Evolutionary conservation across 2,329 filamentous ascomycete species (phyloP).

Genomic region (Fusarium sp.): DNA sequence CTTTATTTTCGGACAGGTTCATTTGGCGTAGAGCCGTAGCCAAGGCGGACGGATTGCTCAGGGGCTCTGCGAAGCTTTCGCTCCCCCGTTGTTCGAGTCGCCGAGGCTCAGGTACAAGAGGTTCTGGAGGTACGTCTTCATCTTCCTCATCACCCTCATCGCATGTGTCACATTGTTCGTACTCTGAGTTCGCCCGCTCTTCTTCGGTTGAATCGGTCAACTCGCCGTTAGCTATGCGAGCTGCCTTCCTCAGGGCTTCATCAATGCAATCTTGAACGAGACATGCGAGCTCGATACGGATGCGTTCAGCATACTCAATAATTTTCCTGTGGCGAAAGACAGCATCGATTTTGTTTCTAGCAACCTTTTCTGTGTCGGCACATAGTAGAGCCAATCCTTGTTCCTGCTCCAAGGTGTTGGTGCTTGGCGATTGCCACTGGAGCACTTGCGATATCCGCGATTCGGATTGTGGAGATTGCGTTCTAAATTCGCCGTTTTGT

Average conservation of each 20-base stretch:
- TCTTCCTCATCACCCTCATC: conserved; percentile 55
- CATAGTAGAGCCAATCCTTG: conserved; percentile 90
- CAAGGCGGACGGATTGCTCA: conserved; percentile 64
- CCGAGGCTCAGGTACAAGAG: conserved; percentile 31
- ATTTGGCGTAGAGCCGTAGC: conserved; percentile 65
- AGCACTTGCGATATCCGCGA: conserved; percentile 93
- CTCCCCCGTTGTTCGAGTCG: conserved; percentile 25
- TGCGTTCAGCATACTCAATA: conserved; percentile 95
- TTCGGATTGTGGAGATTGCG: conserved; percentile 95
- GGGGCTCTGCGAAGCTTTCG: conserved; percentile 40
- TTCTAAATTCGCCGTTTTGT: conserved; percentile 80
- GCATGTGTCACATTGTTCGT: conserved; percentile 43
- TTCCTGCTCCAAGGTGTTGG: conserved; percentile 92
- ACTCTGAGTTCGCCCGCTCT: conserved; percentile 59
- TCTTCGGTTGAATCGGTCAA: conserved; percentile 81
- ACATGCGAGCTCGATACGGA: conserved; percentile 92
- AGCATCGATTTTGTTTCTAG: conserved; percentile 91
- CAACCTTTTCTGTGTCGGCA: conserved; percentile 86
- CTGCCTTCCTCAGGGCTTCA: conserved; percentile 89
- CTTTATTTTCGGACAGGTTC: conserved; percentile 49
- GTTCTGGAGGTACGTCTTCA: conserved; percentile 29
- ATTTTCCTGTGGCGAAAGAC: conserved; percentile 92
- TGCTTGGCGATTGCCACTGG: conserved; percentile 96
- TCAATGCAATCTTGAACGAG: conserved; percentile 96
- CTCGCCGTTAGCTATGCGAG: conserved; percentile 86